Conservation (phyloP, 345 rosid species). For the Erysimum cheiranthoides region DNA sequence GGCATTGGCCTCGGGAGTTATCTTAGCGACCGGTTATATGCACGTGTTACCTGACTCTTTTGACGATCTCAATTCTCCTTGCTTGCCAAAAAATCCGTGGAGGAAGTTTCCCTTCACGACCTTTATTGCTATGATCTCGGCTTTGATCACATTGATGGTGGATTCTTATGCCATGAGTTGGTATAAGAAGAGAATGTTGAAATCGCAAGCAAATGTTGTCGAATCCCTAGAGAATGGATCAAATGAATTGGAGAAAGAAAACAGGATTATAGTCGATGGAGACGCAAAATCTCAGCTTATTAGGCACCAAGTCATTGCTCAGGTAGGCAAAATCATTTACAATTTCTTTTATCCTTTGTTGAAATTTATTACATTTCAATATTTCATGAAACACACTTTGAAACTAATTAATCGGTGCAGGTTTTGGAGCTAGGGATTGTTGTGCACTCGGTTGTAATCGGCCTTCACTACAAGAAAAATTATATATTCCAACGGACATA, state of each 20-base stretch:
- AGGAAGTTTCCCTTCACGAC: slow-evolving; percentile 53
- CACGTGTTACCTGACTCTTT: slow-evolving; percentile 57
- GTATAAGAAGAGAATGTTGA: slow-evolving; percentile 25
- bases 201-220: neutral
- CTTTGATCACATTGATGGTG: slow-evolving; percentile 49
- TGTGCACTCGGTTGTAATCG: slow-evolving; percentile 45
- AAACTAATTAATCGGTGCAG: slow-evolving; percentile 1
- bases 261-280: neutral
- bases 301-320: slow-evolving; percentile 48
- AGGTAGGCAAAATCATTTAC: slow-evolving; percentile 11
- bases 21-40: slow-evolving; percentile 56
- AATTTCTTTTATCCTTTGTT: too few relatives aligned
- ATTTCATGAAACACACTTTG: too few relatives aligned
- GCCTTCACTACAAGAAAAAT: too few relatives aligned
- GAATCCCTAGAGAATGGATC: slow-evolving; percentile 30
- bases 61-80: slow-evolving; percentile 36
- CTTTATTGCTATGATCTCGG: slow-evolving; percentile 55
- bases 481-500: too few relatives aligned
- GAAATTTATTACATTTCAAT: too few relatives aligned
- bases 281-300: slow-evolving; percentile 29
- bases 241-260: neutral
- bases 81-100: slow-evolving; percentile 51
- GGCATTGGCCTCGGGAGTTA: slow-evolving; percentile 54
- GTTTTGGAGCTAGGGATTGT: slow-evolving; percentile 44
- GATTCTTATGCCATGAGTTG: slow-evolving; percentile 50